These are phyloP conservation scores for Lunasporangiospora selenospora DNA, from an alignment of 192 early-diverging fungal species.

Conservation along the genomic window DNA sequence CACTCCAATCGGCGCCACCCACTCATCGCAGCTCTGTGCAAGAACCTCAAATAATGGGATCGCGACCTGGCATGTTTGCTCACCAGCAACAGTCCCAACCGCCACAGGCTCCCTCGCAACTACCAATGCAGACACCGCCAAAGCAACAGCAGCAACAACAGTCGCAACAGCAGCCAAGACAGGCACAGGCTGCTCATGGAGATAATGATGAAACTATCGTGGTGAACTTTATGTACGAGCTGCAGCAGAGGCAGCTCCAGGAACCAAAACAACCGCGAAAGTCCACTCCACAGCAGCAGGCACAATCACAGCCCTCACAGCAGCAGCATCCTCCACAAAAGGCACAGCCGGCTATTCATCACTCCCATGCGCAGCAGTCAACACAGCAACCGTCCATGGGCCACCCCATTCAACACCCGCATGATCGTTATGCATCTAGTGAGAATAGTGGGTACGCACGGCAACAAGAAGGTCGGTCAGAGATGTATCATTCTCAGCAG, in stretches of 20 bases:
- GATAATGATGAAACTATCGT: constrained; percentile 33
- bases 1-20: too few relatives aligned
- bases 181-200: too few relatives aligned
- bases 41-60: too few relatives aligned
- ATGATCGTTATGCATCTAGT: constrained; percentile 6
- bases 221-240: constrained; percentile 40
- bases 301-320: not conserved
- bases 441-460: constrained; percentile 13
- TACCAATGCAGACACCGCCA: constrained; percentile 15
- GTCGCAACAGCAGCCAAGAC: constrained; percentile 10
- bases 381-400: constrained; percentile 11
- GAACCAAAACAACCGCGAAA: constrained; percentile 11
- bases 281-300: not conserved
- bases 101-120: constrained; percentile 9
- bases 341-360: constrained; percentile 2
- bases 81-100: constrained; percentile 17
- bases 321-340: not conserved
- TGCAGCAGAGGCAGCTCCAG: constrained; percentile 21
- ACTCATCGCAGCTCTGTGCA: too few relatives aligned
- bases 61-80: not conserved
- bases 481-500: constrained; percentile 2
- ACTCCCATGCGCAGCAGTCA: constrained; percentile 1
- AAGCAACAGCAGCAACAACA: constrained; percentile 15
- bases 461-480: not conserved
- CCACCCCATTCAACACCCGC: constrained; percentile 1